Evolutionary conservation across 257 asterid genomes (phyloP).

Genomic region (Solanum gracilifrons): DNA sequence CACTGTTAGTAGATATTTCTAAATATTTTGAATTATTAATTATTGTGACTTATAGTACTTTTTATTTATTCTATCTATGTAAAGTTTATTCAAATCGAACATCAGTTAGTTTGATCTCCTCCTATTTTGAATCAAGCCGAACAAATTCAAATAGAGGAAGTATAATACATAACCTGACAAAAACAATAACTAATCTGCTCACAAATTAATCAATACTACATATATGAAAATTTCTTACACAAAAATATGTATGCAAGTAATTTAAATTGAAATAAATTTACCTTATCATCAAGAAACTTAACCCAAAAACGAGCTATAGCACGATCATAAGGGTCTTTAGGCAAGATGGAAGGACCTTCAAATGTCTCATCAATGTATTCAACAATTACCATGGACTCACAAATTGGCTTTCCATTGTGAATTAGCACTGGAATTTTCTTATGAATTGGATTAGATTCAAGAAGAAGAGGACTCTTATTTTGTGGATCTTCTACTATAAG

Average conservation of each 20-base stretch:
- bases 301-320: not conserved
- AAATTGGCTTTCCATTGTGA: not conserved
- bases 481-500: not conserved
- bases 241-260: not conserved
- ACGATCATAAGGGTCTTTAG: not conserved
- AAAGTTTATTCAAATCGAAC: no score
- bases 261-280: not conserved
- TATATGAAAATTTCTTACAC: not conserved
- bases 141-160: not conserved
- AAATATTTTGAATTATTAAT: no score
- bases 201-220: not conserved
- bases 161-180: not conserved
- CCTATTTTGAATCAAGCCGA: no score
- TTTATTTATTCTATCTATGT: not conserved
- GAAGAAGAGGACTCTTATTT: not conserved
- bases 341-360: not conserved
- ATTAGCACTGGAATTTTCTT: not conserved
- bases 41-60: no score
- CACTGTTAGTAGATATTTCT: accelerated
- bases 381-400: not conserved
- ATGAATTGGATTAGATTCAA: not conserved
- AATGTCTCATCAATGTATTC: not conserved
- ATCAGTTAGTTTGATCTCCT: not conserved
- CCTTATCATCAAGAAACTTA: not conserved
- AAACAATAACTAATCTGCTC: not conserved